Base-by-base conservation (phyloP, 305 asterid genomes). In the Fraxinus baroniana region DNA sequence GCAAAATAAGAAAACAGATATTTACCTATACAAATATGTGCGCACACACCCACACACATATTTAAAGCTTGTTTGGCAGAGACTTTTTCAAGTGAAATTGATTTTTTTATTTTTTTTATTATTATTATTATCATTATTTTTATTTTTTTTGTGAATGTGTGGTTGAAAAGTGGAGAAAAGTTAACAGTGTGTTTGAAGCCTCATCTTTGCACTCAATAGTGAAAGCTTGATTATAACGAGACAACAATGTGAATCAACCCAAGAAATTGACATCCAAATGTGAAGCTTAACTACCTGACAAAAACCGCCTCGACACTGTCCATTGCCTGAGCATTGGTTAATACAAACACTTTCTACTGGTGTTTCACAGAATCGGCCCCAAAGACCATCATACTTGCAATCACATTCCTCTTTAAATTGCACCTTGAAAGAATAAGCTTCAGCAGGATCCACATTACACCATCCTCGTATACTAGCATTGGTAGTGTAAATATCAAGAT, bases 331-430 rank as follows among this genome's bases (percentile, higher is more conserved):
- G 83, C 99, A 96, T 80, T 96, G 98, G 86, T 96, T 96, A 80
- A 94, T 88, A 82, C 98, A 96, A 66, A 91, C 90, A 75, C 94
- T 91, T 82, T 80, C 85, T 57, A 93, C 98, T 3, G 97, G 92
- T 39, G 85, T 87, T 92, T 96, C 99, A 83, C 99, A 96, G 80
- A 92, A 93, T 77, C 89, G 93, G 46, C 99, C 98, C 85, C 86
- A 86, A 66, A 91, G 94, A 71, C 99, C 99, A 84, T 96, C 98
- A 78, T 96, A 96, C 88, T 96, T 96, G 91, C 99, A 96, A 84
- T 96, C 98, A 85, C 99, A 96, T 76, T 87, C 95, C 83, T 96
- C 95, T 87, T 96, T 96, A 87, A 90, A 77, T 30, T 57, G 88
- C 78, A 85, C 94, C 80, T 86, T 90, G 36, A 90, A 88, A 82